Conservation (phyloP, 2,329 filamentous ascomycete genomes). For the Hyphodiscus sp. region DNA sequence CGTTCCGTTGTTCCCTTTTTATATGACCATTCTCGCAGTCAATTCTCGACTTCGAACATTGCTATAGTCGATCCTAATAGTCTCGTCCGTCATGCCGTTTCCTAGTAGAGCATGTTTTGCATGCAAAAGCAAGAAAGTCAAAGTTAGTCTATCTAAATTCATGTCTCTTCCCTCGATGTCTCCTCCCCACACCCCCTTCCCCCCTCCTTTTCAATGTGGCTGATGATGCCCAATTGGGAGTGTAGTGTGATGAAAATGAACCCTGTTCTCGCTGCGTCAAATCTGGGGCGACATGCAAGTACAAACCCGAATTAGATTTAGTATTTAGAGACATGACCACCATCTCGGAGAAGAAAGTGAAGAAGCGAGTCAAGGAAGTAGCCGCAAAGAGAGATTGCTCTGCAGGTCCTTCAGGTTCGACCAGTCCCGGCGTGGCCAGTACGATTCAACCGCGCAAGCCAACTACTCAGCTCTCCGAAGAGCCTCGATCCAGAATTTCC, state of each 20-base stretch:
- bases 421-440: background rate
- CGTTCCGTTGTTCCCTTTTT: too few relatives aligned
- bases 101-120: background rate
- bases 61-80: too few relatives aligned
- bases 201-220: background rate
- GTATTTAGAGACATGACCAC: background rate
- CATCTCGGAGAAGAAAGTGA: background rate
- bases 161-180: background rate
- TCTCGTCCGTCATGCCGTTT: background rate
- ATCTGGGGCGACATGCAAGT: background rate
- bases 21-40: too few relatives aligned
- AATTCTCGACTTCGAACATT: too few relatives aligned
- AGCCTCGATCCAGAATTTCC: background rate
- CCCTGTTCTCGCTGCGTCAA: background rate
- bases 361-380: background rate
- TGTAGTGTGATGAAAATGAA: background rate
- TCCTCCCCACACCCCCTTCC: background rate
- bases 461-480: background rate
- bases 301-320: background rate
- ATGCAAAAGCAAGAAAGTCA: background rate
- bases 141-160: background rate
- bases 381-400: background rate
- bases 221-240: background rate
- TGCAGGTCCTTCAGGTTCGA: background rate
- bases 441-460: background rate